Base-by-base conservation (phyloP, 768 basidiomycete species). In the Suillus tomentosus region DNA sequence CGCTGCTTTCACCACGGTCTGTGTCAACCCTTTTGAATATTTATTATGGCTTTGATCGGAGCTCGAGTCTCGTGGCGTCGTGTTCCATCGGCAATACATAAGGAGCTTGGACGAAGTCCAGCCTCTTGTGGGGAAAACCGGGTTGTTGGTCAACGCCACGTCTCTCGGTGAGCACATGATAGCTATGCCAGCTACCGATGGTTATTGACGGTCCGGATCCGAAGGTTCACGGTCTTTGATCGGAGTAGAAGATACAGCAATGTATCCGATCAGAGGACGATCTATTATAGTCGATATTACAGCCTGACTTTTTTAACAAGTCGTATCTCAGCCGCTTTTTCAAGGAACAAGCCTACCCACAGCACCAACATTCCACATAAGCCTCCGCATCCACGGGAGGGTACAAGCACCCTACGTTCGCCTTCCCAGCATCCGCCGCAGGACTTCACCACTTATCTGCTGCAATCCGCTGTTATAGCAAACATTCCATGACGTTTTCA, bases 231-330 rank as follows among this genome's bases (percentile, higher is more conserved):
- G 85, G 58, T 87, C 85, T 42, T 80, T 96, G 53, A 85, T 91
- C 14, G 95, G 94, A 6, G 86, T 96, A 2, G 88, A 95, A 69
- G 95, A 97, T 74, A 80, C 80, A 64, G 78, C 78, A n/a, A 77
- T 95, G 34, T 87, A 85, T 71, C 93, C 95, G 1, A 84, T 95
- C 66, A 82, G 94, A 50, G 95, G 95, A 6, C 95, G 96, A 76
- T 90, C 92, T 0, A 87, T 95, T 14, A 73, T 95, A n/a, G 80
- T 96, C 19, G 75, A 84, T n/a, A n/a, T n/a, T n/a, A n/a, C n/a
- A n/a, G n/a, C n/a, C n/a, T n/a, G n/a, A n/a, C n/a, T n/a, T n/a
- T n/a, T n/a, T n/a, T n/a, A n/a, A n/a, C n/a, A n/a, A n/a, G n/a
- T n/a, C n/a, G n/a, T n/a, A n/a, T n/a, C n/a, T n/a, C n/a, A n/a